Percentiles rank a stretch among this genome's conserved stretches.
Conservation (phyloP, 2,329 filamentous ascomycete genomes). For the Colletotrichum musicola region DNA sequence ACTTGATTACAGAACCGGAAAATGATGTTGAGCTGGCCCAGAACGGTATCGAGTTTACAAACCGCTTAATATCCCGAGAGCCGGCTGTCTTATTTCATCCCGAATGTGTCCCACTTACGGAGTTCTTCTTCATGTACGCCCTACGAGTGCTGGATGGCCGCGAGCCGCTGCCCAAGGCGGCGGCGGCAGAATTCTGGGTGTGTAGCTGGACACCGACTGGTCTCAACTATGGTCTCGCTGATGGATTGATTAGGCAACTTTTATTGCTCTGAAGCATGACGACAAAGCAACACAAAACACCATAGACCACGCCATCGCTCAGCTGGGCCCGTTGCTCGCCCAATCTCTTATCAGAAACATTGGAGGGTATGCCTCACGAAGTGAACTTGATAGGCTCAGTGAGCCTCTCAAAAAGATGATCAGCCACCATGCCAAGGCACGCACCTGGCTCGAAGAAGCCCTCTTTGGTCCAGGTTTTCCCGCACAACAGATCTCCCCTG, state of each 20-base stretch:
- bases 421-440: constrained; percentile 65
- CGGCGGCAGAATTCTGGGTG: constrained; percentile 83
- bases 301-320: constrained; percentile 64
- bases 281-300: constrained; percentile 57
- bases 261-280: constrained; percentile 62
- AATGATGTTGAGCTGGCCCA: constrained; percentile 80
- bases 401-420: constrained; percentile 80
- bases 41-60: constrained; percentile 79
- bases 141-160: constrained; percentile 77
- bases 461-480: constrained; percentile 69
- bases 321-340: constrained; percentile 72
- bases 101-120: constrained; percentile 67
- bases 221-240: constrained; percentile 1
- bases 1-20: constrained; percentile 60
- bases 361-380: constrained; percentile 76
- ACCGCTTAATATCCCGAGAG: constrained; percentile 72
- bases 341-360: constrained; percentile 74
- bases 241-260: constrained; percentile 59
- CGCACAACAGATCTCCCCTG: constrained; percentile 67
- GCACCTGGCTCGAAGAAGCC: constrained; percentile 73
- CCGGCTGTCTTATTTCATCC: constrained; percentile 71
- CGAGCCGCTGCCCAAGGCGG: constrained; percentile 81
- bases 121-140: constrained; percentile 79
- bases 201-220: constrained; percentile 40
- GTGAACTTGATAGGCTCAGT: constrained; percentile 77